Evolutionary conservation across 768 basidiomycete genomes (phyloP).

Genomic region (Pilatotrama ljubarskyi): DNA sequence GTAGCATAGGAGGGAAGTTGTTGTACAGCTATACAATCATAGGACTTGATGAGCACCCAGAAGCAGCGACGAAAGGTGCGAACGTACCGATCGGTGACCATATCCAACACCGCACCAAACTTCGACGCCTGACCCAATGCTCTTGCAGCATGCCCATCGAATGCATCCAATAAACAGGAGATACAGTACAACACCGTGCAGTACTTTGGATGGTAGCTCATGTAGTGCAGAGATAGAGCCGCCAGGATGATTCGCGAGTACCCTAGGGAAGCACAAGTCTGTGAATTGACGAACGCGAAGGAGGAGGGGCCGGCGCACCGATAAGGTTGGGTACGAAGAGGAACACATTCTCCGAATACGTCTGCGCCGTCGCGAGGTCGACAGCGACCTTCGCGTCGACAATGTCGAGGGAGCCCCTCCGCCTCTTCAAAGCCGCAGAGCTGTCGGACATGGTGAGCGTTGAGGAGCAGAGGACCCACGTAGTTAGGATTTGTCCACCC

Average conservation of each 20-base stretch:
- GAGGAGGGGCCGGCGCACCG: constrained; percentile 49
- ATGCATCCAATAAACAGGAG: constrained; percentile 92
- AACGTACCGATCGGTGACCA: constrained; percentile 95
- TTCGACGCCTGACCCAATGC: constrained; percentile 88
- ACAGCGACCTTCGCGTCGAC: constrained; percentile 86
- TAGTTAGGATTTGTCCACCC: constrained; percentile 14
- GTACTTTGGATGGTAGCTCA: constrained; percentile 93
- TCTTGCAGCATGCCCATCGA: constrained; percentile 92
- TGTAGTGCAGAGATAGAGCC: constrained; percentile 83
- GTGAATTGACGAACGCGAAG: constrained; percentile 4
- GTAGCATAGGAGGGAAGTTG: constrained; percentile 92
- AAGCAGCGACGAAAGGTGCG: not conserved
- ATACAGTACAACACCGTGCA: constrained; percentile 88
- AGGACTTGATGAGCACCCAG: not conserved
- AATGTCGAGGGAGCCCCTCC: constrained; percentile 60
- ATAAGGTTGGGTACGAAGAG: constrained; percentile 97
- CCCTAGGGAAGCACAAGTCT: constrained; percentile 45
- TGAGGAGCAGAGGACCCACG: constrained; percentile 15
- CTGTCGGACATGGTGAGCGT: constrained; percentile 23
- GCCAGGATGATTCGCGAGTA: constrained; percentile 92
- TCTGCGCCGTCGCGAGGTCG: constrained; percentile 82
- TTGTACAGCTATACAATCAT: constrained; percentile 75
- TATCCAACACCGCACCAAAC: constrained; percentile 97
- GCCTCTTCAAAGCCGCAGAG: constrained; percentile 31
- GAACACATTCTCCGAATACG: constrained; percentile 94